Base-by-base conservation (phyloP, 345 rosid species). In the Syzygium jambos region DNA sequence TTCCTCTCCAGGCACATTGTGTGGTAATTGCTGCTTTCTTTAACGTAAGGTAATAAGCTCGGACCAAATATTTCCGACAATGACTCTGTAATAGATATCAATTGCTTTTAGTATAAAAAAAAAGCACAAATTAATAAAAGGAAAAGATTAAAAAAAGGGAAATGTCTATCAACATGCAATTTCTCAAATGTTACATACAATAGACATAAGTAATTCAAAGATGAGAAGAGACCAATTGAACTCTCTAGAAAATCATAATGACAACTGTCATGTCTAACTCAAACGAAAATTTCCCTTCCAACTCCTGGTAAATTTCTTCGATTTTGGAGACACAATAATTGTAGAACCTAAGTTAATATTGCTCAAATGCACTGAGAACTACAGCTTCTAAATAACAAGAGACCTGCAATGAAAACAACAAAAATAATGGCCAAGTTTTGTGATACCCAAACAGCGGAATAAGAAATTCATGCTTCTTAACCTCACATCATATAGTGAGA, bases 1-100 rank as follows among this genome's bases (percentile, higher is more conserved):
- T 94, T 88, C 87, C 91, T 93, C 98, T 95, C 98, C 98, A 95
- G 85, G 95, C 93, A 92, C 97, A 95, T 91, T 95, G 99, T 85
- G 93, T 93, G 53, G 89, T 65, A 61, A 95, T 92, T 86, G 95
- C 94, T 87, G 96, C 97, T 93, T 94, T 95, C 93, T 93, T 95
- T 86, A 91, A 46, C 88, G 91, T 90, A 86, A 83, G 83, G 89
- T 93, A 94, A 86, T 78, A 87, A 84, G 34, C 85, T 29, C 73
- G 92, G 82, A 92, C 94, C 92, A 95, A 90, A 93, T 85, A 94
- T 87, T 92, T 92, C 89, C 99, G 94, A 88, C 91, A 91, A 78
- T 95, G 95, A 88, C 94, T 92, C 99, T 98, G 94, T 53, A 84
- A 52, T 52, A 34, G 55, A 85, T 34, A 34, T 34, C 46, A 73